A percentile compares a stretch with the other conserved stretches of the same genome.
Evolutionary conservation across 2,329 filamentous ascomycete species (phyloP).

Genomic region (Podosphaera aphanis): DNA sequence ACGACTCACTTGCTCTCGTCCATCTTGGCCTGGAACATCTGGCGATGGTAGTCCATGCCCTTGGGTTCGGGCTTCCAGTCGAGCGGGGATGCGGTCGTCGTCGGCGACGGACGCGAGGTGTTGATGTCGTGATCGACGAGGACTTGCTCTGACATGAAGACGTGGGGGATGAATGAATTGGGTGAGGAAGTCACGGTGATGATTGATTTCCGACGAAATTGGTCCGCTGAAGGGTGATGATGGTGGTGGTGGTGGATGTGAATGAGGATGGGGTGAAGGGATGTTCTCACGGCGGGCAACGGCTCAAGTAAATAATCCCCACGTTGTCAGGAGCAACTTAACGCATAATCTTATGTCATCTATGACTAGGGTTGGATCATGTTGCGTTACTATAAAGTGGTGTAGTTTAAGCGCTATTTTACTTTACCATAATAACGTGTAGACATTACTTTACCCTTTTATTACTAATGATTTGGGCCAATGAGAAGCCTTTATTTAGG

Average conservation of each 20-base stretch:
- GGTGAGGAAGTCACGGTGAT: background rate
- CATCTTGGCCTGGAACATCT: slow-evolving; percentile 50
- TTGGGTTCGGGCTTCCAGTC: slow-evolving; percentile 25
- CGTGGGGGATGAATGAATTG: background rate
- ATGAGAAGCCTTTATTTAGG: no score
- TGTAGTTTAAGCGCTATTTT: no score
- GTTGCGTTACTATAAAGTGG: no score
- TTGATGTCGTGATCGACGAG: slow-evolving; percentile 46
- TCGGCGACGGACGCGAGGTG: slow-evolving; percentile 21
- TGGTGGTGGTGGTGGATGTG: no score
- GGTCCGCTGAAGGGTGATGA: background rate
- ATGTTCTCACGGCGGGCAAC: background rate
- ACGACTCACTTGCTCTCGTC: slow-evolving; percentile 28
- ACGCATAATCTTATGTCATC: background rate
- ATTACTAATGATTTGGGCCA: no score
- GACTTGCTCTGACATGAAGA: slow-evolving; percentile 31
- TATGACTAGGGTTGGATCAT: no score
- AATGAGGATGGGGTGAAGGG: no score
- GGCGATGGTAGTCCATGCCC: slow-evolving; percentile 57
- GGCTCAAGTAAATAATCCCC: background rate
- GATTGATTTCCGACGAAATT: background rate
- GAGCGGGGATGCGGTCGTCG: slow-evolving; percentile 10
- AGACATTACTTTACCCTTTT: no score
- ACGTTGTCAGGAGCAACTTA: background rate
- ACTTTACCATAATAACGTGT: no score